A percentile compares a stretch with the other conserved stretches of the same genome.
Evolutionary conservation across 768 basidiomycete genomes (phyloP).

Genomic region (Tylopilus vinaceipallidus): DNA sequence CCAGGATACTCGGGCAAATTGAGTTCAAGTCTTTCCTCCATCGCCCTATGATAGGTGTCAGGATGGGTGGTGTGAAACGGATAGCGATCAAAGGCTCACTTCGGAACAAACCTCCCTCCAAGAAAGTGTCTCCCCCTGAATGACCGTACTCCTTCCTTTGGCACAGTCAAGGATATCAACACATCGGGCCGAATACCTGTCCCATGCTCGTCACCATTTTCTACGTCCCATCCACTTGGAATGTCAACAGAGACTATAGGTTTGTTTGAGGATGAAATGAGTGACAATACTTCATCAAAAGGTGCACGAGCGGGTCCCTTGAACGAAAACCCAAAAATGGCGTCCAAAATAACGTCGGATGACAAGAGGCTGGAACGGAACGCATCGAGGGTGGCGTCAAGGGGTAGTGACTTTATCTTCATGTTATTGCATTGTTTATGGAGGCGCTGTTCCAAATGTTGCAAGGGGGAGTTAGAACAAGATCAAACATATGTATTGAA

Average conservation of each 20-base stretch:
- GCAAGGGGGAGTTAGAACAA: neutral
- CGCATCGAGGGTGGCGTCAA: slow-evolving; percentile 43
- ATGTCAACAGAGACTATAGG: slow-evolving; percentile 96
- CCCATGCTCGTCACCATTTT: slow-evolving; percentile 59
- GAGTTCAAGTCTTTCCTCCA: slow-evolving; percentile 74
- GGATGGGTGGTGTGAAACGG: neutral
- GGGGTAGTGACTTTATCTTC: slow-evolving; percentile 69
- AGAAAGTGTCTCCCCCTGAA: slow-evolving; percentile 89
- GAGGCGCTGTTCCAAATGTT: slow-evolving; percentile 52
- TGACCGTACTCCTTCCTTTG: slow-evolving; percentile 78
- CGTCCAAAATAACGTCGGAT: slow-evolving; percentile 87
- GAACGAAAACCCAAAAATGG: slow-evolving; percentile 99
- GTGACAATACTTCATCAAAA: slow-evolving; percentile 72
- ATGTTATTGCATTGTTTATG: slow-evolving; percentile 88
- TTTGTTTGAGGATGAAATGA: slow-evolving; percentile 58
- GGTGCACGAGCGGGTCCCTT: slow-evolving; percentile 85
- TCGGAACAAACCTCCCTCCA: slow-evolving; percentile 90
- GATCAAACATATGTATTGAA: neutral
- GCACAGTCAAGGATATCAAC: slow-evolving; percentile 89
- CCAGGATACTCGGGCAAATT: slow-evolving; percentile 83
- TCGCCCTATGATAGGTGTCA: slow-evolving; percentile 41
- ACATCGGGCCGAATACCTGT: slow-evolving; percentile 70
- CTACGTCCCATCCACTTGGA: slow-evolving; percentile 96
- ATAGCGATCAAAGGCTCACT: slow-evolving; percentile 45
- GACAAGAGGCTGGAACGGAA: slow-evolving; percentile 51